Conservation (phyloP, 768 basidiomycete species). For the Lentinula lateritia region DNA sequence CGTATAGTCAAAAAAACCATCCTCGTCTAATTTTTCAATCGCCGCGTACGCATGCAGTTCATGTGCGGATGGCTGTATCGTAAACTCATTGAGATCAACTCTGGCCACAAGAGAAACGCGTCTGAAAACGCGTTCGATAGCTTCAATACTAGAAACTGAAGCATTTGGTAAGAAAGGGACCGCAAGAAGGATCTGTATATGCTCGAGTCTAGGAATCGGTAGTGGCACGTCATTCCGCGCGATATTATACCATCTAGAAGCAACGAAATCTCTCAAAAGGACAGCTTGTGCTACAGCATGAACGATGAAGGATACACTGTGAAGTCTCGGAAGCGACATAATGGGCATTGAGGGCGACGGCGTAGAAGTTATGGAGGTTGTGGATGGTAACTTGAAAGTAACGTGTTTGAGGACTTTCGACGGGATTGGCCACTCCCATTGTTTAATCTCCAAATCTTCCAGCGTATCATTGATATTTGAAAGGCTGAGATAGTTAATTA, state of each 20-base stretch:
- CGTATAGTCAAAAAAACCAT: background rate
- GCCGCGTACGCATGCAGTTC: background rate
- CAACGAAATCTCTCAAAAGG: background rate
- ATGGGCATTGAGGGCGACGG: too few relatives aligned
- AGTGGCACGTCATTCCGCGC: background rate
- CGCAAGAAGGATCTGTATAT: background rate
- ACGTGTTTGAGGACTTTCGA: too few relatives aligned
- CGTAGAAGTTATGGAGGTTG: too few relatives aligned
- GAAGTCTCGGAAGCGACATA: background rate
- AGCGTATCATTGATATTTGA: too few relatives aligned
- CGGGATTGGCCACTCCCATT: too few relatives aligned
- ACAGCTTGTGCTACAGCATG: background rate
- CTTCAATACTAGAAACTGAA: background rate
- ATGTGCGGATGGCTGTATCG: background rate
- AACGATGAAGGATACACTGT: background rate
- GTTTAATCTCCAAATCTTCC: too few relatives aligned
- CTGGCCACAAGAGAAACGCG: background rate
- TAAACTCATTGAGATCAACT: background rate
- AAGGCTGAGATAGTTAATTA: too few relatives aligned
- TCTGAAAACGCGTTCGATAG: too few relatives aligned
- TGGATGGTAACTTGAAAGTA: too few relatives aligned
- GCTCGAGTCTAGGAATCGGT: background rate
- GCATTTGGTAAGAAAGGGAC: background rate
- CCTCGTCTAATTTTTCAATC: background rate
- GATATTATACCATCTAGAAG: background rate